These are phyloP conservation scores for Boletus edulis DNA, from an alignment of 768 basidiomycete genomes.

Conservation along the genomic window DNA sequence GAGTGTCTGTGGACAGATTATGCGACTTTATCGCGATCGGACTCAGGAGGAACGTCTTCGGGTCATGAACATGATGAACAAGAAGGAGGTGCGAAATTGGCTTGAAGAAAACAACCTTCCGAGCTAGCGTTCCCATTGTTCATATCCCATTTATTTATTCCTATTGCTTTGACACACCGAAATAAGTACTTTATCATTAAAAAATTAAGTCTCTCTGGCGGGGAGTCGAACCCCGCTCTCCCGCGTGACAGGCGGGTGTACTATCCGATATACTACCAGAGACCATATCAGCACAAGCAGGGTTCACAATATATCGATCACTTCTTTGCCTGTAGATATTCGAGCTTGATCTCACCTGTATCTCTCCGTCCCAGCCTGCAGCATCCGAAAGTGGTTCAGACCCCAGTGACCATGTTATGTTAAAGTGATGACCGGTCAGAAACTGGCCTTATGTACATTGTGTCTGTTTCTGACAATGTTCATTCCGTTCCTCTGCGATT, in stretches of 20 bases:
- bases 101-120: conserved; percentile 52
- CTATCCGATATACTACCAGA: conserved; percentile 52
- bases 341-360: too few species aligned
- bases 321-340: too few species aligned
- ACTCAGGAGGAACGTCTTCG: conserved; percentile 44
- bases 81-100: conserved; percentile 83
- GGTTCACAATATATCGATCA: background rate
- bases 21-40: conserved; percentile 71
- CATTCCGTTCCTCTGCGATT: too few species aligned
- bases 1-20: conserved; percentile 79
- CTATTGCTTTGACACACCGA: too few species aligned
- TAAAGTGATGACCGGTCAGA: too few species aligned
- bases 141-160: background rate
- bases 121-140: conserved; percentile 6
- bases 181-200: too few species aligned
- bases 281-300: conserved; percentile 3
- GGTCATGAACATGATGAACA: conserved; percentile 57
- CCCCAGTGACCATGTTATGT: too few species aligned
- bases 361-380: too few species aligned
- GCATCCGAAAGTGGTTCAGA: too few species aligned
- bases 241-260: conserved; percentile 52
- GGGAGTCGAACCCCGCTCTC: conserved; percentile 46
- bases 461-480: too few species aligned
- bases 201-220: conserved; percentile 37
- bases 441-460: too few species aligned